phyloP scores from a whole-genome alignment of 2,329 filamentous ascomycete genomes.

The Fusarium chaquense region DNA sequence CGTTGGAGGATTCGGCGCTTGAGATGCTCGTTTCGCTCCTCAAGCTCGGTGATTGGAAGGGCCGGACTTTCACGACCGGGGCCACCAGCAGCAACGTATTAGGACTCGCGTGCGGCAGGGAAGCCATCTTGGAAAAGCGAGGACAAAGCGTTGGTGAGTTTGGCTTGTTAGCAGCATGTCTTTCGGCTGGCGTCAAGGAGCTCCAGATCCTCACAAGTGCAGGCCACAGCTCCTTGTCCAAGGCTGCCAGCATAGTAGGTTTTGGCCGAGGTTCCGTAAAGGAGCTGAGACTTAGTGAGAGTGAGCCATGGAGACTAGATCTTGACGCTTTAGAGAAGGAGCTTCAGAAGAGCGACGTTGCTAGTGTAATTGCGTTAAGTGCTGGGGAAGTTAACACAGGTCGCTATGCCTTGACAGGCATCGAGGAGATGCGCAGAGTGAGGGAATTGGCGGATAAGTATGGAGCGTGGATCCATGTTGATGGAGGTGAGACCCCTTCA shows the following conservation, averaged over 20 bases:
- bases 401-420: slow-evolving; percentile 73
- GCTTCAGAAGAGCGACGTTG: slow-evolving; percentile 65
- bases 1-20: slow-evolving; percentile 80
- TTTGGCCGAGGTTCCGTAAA: slow-evolving; percentile 78
- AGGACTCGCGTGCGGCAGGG: slow-evolving; percentile 74
- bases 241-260: slow-evolving; percentile 85
- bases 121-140: slow-evolving; percentile 66
- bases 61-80: slow-evolving; percentile 68
- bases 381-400: slow-evolving; percentile 94
- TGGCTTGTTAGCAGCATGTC: slow-evolving; percentile 76
- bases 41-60: slow-evolving; percentile 70
- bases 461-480: slow-evolving; percentile 88
- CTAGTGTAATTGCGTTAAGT: slow-evolving; percentile 83
- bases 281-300: slow-evolving; percentile 64
- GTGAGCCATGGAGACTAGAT: slow-evolving; percentile 77
- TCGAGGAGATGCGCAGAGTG: slow-evolving; percentile 71
- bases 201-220: slow-evolving; percentile 84
- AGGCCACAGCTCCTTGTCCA: slow-evolving; percentile 85
- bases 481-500: slow-evolving; percentile 67
- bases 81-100: slow-evolving; percentile 85
- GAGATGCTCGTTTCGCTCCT: slow-evolving; percentile 77
- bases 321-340: slow-evolving; percentile 72
- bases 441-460: slow-evolving; percentile 78
- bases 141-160: slow-evolving; percentile 70
- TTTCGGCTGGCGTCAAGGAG: slow-evolving; percentile 70